Base-by-base conservation (phyloP, 2,329 filamentous ascomycete genomes). In the Helicocarpus griseus region DNA sequence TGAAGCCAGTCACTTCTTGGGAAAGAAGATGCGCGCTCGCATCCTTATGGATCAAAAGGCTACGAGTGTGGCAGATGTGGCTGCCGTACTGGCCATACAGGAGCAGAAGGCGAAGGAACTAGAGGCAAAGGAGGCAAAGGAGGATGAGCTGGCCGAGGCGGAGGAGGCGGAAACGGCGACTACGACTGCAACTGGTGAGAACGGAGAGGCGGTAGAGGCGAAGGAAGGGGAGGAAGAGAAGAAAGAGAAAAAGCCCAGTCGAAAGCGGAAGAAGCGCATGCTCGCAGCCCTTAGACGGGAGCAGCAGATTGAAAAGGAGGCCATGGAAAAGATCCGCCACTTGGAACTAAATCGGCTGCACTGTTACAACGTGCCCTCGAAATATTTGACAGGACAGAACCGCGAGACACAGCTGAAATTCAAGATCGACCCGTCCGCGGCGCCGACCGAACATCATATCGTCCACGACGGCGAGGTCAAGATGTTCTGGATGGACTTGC, bases 1-100 rank as follows among this genome's bases (percentile, higher is more conserved):
- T 53, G 69, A 70, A 24, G 63, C 67, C 52, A 14, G n/a, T 13
- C 17, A 47, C 2, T 56, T 74, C 39, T 67, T 74, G 59, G 61
- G 72, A 56, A 75, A 77, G 64, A 73, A 73, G 54, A 62, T 74
- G 54, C 69, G 76, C 21, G 75, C 74, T n/a, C 70, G 70, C 51
- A 69, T 69, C 41, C 69, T 83, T 41, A 82, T 83, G 79, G 71
- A 84, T 60, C 81, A 84, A 62, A 81, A 79, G 63, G 79, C 78
- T n/a, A 83, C 80, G 52, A 75, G 72, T 40, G 73, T 82, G 19
- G 81, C 80, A 4, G 81, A 84, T 60, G 62, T 82, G 22, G 79
- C 80, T 1, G 75, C 77, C 19, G 78, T 82, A 2, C 61, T 83
- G 49, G 55, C 64, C 24, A 70, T 76, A 54, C 77, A 80, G 58